Percentiles rank a stretch among this genome's conserved stretches.
phyloP scores from a whole-genome alignment of 768 basidiomycete genomes.

The Hygrocybe coccinea region DNA sequence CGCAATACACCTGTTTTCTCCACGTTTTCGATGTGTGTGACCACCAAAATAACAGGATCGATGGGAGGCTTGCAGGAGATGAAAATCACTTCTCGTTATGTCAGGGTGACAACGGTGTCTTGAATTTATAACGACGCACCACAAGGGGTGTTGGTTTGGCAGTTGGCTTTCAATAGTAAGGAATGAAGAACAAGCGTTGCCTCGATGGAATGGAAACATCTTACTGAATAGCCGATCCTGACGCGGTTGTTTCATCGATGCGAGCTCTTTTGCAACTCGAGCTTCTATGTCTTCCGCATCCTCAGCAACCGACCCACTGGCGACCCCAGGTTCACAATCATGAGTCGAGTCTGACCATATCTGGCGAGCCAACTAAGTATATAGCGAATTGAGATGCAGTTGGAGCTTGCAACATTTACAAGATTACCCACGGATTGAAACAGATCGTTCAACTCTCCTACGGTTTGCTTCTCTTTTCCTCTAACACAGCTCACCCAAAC shows the following conservation, averaged over 20 bases:
- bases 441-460: slow-evolving; percentile 72
- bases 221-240: slow-evolving; percentile 64
- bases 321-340: slow-evolving; percentile 20
- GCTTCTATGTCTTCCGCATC: slow-evolving; percentile 56
- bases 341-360: slow-evolving; percentile 58
- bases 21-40: slow-evolving; percentile 59
- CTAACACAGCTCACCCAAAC: slow-evolving; percentile 84
- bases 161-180: slow-evolving; percentile 49
- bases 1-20: slow-evolving; percentile 56
- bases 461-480: slow-evolving; percentile 75
- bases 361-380: slow-evolving; percentile 56
- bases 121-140: slow-evolving; percentile 39
- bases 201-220: slow-evolving; percentile 1
- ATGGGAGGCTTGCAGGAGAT: slow-evolving; percentile 72
- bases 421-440: slow-evolving; percentile 61
- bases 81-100: slow-evolving; percentile 1
- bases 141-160: slow-evolving; percentile 75
- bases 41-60: slow-evolving; percentile 67
- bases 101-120: background rate
- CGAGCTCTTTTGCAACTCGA: slow-evolving; percentile 68
- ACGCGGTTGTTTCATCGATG: slow-evolving; percentile 61
- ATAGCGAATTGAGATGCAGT: background rate
- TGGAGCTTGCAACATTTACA: background rate
- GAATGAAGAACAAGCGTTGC: background rate
- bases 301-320: slow-evolving; percentile 34